phyloP scores from a whole-genome alignment of 2,329 filamentous ascomycete species.

The Boeremia exigua region DNA sequence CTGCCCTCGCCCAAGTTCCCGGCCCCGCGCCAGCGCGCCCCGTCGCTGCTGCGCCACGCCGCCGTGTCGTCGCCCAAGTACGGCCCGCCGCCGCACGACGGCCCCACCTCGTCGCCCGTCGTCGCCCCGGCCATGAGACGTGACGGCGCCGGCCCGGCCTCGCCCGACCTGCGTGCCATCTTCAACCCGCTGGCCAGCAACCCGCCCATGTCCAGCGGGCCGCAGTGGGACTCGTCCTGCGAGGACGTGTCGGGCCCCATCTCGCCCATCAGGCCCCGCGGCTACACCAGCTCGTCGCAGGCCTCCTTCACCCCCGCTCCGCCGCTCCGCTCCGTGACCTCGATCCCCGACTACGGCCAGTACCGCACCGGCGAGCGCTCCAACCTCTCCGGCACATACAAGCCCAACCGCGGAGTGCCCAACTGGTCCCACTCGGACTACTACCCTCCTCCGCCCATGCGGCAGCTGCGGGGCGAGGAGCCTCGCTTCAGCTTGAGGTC shows the following conservation, averaged over 20 bases:
- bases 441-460: constrained; percentile 31
- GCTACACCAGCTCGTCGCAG: constrained; percentile 43
- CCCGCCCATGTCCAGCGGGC: constrained; percentile 34
- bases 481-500: constrained; percentile 66
- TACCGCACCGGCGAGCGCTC: constrained; percentile 35
- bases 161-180: constrained; percentile 40
- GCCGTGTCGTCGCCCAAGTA: constrained; percentile 38
- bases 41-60: constrained; percentile 49
- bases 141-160: constrained; percentile 32
- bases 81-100: constrained; percentile 25
- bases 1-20: constrained; percentile 52
- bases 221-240: constrained; percentile 31
- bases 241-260: constrained; percentile 30
- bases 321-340: constrained; percentile 43
- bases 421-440: constrained; percentile 46
- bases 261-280: constrained; percentile 35
- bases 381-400: constrained; percentile 45
- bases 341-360: constrained; percentile 47
- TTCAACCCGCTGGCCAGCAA: constrained; percentile 47
- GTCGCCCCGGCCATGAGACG: constrained; percentile 32
- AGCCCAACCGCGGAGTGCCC: constrained; percentile 44
- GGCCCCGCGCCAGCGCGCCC: constrained; percentile 49
- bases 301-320: constrained; percentile 29
- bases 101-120: constrained; percentile 34
- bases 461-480: constrained; percentile 47